Evolutionary conservation across 2,329 filamentous ascomycete genomes (phyloP), one percentile per base, ranked within the genome.

Genomic region (Trichothecium roseum): DNA sequence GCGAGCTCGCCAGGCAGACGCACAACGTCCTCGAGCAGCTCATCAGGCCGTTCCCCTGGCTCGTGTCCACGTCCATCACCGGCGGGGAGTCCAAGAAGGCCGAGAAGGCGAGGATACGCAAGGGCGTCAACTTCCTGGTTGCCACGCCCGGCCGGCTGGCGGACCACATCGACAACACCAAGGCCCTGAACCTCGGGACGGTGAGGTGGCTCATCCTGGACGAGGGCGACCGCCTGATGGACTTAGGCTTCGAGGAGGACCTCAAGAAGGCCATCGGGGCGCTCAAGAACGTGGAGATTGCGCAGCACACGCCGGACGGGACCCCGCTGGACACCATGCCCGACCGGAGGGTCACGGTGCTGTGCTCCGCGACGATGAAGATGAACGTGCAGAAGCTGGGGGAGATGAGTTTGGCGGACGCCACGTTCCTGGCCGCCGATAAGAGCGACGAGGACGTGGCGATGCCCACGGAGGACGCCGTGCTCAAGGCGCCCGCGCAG

Each of bases 351-450:
- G 81, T 85, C 2, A 96, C 91, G 0, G 72, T 98, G 4, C 72
- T 98, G 3, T 98, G 91, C 57, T 98, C 91, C 4, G 91, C 91
- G 3, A 98, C 91, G 0, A 84, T 98, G 79, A 95, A 95, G 63
- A 88, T 94, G 78, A 91, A 89, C 48, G 91, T 96, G 2, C 88
- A 96, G 55, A 82, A 83, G 47, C 66, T 98, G 5, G 88, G 89
- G 29, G 87, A 95, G 52, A 94, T 96, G 61, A 94, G 87, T 64
- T 66, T 98, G 55, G 88, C 93, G 48, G 86, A 96, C 49, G 88
- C 91, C 1, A 74, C 86, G 1, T 86, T 94, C 52, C 81, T 98
- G 46, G 81, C 85, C 36, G 80, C 82, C 0, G 64, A 70, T 22
- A 73, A 73, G 45, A 63, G 63, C 15, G 56, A 64, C 5, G 59